phyloP scores from a whole-genome alignment of 148 eudicot species.

The Silene uniflora region DNA sequence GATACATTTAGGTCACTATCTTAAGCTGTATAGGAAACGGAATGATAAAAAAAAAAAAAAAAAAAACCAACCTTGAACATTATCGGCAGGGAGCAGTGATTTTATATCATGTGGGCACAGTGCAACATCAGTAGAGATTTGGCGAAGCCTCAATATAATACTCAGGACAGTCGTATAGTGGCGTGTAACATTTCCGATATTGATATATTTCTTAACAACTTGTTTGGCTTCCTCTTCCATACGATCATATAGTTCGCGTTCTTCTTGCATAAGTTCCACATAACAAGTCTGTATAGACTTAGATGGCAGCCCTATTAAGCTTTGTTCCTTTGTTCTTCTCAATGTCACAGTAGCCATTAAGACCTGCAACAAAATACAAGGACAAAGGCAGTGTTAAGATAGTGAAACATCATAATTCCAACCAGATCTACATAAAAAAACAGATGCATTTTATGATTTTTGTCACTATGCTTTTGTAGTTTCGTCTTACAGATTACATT shows the following conservation, averaged over 20 bases:
- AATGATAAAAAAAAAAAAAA: not conserved
- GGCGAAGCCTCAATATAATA: slow-evolving; percentile 84
- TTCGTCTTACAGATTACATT: not conserved
- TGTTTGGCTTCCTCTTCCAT: slow-evolving; percentile 83
- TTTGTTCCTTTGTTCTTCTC: slow-evolving; percentile 89
- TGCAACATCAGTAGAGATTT: slow-evolving; percentile 75
- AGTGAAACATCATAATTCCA: not conserved
- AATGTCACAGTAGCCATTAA: slow-evolving; percentile 80
- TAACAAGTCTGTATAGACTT: slow-evolving; percentile 58
- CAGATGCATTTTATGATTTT: not conserved
- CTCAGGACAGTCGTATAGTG: slow-evolving; percentile 70
- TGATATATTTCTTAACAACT: slow-evolving; percentile 53
- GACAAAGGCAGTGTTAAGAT: not conserved
- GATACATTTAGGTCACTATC: not conserved
- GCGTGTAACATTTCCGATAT: slow-evolving; percentile 45
- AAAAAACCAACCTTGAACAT: slow-evolving; percentile 58
- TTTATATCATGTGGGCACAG: slow-evolving; percentile 77
- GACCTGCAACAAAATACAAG: slow-evolving; percentile 37
- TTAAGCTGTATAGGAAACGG: slow-evolving; percentile 8
- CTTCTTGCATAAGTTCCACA: slow-evolving; percentile 74
- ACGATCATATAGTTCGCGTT: slow-evolving; percentile 76
- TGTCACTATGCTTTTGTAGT: slow-evolving; percentile 1
- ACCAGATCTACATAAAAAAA: not conserved
- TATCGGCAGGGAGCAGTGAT: slow-evolving; percentile 54
- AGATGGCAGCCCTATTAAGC: slow-evolving; percentile 56